Base-by-base conservation (phyloP, 2,329 filamentous ascomycete genomes). In the Xylariaceae sp. region DNA sequence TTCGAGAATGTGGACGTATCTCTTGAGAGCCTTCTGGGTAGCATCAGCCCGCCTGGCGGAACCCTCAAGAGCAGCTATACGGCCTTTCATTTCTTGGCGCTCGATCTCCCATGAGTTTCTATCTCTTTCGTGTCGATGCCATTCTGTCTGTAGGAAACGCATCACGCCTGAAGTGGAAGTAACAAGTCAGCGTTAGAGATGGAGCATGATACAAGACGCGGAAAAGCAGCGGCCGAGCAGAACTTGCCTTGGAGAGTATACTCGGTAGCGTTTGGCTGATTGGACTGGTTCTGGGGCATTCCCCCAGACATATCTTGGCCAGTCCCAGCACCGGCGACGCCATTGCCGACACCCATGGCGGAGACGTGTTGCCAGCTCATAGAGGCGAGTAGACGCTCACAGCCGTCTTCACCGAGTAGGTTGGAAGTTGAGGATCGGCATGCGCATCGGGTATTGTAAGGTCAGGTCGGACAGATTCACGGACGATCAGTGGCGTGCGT, bases 61-160 rank as follows among this genome's bases (percentile, higher is more conserved):
- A 41, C 93, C 93, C 67, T 98, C 93, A 51, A 97, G 79, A 58
- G 87, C 86, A 38, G 91, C 91, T 69, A 98, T 96, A 60, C 94
- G 84, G 53, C 88, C 89, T 72, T 95, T 95, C 93, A 98, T 97
- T 71, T 98, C 93, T 57, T 95, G 93, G 61, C 89, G 85, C 68
- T 98, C 93, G 63, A 98, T 98, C 67, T 98, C 93, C 93, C 93
- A 98, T 29, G 89, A 85, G 68, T 98, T 98, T 57, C 93, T 83
- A 62, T 96, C 93, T 67, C 93, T 87, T 69, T 98, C 93, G 66
- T 98, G 91, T 54, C 89, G 85, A 68, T 98, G 93, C 93, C 93
- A 98, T 78, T 98, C 91, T 36, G 93, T 93, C 70, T 98, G 93
- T 30, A 98, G 81, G 65, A 98, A 98, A 66, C 93, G 90, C 93